These are phyloP conservation scores for Fusarium brevicatenulatum DNA, from an alignment of 2,329 filamentous ascomycete genomes.

Conservation along the genomic window DNA sequence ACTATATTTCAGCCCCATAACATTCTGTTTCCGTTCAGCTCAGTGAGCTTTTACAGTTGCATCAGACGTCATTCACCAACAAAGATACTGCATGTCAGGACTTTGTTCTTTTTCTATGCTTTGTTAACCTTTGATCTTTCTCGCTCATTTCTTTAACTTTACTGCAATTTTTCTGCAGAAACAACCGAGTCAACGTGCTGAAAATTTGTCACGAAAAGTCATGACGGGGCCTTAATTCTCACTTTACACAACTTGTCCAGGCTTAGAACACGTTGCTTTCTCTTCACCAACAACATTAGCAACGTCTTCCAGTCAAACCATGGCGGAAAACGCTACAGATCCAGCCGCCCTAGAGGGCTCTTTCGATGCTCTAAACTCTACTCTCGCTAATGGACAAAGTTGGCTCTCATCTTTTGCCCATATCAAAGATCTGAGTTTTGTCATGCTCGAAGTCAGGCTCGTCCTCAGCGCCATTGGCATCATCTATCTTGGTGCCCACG, in stretches of 20 bases:
- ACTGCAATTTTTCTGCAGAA: neutral
- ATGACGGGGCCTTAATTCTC: neutral
- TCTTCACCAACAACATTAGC: neutral
- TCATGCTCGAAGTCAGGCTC: constrained; percentile 60
- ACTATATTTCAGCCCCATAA: neutral
- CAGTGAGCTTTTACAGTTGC: neutral
- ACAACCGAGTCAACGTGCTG: neutral
- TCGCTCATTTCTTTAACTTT: neutral
- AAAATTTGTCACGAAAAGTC: neutral
- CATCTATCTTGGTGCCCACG: constrained; percentile 86
- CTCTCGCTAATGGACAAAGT: constrained; percentile 36
- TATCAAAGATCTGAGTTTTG: constrained; percentile 52
- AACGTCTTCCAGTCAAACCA: constrained; percentile 9
- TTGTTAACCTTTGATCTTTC: neutral
- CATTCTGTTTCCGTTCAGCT: neutral
- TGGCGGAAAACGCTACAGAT: constrained; percentile 42
- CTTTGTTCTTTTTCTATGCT: neutral
- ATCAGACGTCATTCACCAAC: constrained; percentile 16
- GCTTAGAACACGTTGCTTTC: constrained; percentile 39
- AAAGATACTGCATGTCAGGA: neutral
- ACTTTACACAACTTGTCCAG: neutral
- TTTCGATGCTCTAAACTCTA: constrained; percentile 47
- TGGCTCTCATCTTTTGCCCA: constrained; percentile 44
- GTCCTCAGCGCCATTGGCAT: constrained; percentile 77
- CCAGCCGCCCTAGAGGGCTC: constrained; percentile 22